A percentile compares a stretch with the other conserved stretches of the same genome.
These are phyloP conservation scores for Chytriomyces sp. DNA, from an alignment of 192 early-diverging fungal species.

Conservation along the genomic window DNA sequence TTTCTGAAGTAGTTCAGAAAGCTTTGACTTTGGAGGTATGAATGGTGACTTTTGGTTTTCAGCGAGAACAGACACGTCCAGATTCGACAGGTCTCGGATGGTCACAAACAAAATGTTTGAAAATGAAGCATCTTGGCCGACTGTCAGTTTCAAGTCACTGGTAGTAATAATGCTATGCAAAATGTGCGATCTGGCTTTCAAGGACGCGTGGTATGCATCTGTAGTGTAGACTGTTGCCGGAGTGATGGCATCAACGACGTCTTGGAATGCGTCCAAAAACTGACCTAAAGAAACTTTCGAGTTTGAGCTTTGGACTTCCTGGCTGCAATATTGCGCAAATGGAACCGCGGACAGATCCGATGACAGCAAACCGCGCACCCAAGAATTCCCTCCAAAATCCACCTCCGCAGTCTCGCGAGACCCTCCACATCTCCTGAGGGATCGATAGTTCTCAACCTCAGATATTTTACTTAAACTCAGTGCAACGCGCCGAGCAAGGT, in stretches of 20 bases:
- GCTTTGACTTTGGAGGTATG: not conserved
- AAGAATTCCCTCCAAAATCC: not conserved
- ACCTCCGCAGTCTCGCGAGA: not conserved
- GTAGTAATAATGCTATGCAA: not conserved
- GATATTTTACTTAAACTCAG: slow-evolving; percentile 18
- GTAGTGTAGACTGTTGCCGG: not conserved
- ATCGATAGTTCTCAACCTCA: not conserved
- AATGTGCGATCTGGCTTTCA: not conserved
- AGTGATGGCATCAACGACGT: not conserved
- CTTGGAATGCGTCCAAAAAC: not conserved
- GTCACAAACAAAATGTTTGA: slow-evolving; percentile 10
- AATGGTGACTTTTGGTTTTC: not conserved
- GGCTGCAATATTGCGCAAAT: not conserved
- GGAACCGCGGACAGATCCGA: not conserved
- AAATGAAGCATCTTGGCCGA: slow-evolving; percentile 1
- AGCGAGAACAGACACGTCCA: not conserved
- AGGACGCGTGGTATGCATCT: not conserved
- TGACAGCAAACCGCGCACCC: not conserved
- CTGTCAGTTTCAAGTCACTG: not conserved
- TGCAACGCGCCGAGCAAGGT: not conserved
- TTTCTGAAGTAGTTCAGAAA: not conserved
- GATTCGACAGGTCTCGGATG: not conserved
- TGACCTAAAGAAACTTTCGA: not conserved
- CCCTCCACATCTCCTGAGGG: not conserved
- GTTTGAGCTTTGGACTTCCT: not conserved